These are phyloP conservation scores for Usnea hakonensis DNA, from an alignment of 495 filamentous ascomycete genomes.

Conservation along the genomic window DNA sequence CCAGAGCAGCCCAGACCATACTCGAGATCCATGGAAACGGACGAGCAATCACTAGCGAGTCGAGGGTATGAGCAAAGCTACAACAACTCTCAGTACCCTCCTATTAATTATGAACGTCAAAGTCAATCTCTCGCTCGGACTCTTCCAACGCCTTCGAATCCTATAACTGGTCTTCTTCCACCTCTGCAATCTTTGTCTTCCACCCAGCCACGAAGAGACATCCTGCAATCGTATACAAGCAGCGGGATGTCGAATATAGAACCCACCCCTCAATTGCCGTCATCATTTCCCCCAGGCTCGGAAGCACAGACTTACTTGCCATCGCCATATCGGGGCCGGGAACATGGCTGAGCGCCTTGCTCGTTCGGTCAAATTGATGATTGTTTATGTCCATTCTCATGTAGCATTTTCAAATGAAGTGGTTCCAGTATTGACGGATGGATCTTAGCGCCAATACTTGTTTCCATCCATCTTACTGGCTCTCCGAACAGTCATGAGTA, in stretches of 20 bases:
- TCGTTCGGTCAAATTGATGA: neutral
- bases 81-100: slow-evolving; percentile 2
- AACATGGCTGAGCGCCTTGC: neutral
- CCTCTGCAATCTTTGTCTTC: slow-evolving; percentile 17
- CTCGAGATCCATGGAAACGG: slow-evolving; percentile 8
- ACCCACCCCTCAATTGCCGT: slow-evolving; percentile 1
- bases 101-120: slow-evolving; percentile 9
- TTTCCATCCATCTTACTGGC: neutral
- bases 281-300: neutral
- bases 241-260: slow-evolving; percentile 10
- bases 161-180: slow-evolving; percentile 15
- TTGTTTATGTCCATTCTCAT: neutral
- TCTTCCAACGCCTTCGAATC: slow-evolving; percentile 15
- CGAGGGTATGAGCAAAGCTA: slow-evolving; percentile 7
- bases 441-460: neutral
- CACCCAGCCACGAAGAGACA: slow-evolving; percentile 9
- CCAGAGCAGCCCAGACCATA: slow-evolving; percentile 6
- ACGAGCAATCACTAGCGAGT: slow-evolving; percentile 6
- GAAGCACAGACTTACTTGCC: slow-evolving; percentile 8
- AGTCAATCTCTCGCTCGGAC: slow-evolving; percentile 9
- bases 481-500: neutral
- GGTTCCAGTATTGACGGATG: no score
- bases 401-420: neutral
- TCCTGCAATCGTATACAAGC: slow-evolving; percentile 6
- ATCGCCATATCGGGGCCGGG: slow-evolving; percentile 8